Evolutionary conservation across 768 basidiomycete genomes (phyloP), one percentile per base, ranked within the genome.

Genomic region (Auricularia cornea): DNA sequence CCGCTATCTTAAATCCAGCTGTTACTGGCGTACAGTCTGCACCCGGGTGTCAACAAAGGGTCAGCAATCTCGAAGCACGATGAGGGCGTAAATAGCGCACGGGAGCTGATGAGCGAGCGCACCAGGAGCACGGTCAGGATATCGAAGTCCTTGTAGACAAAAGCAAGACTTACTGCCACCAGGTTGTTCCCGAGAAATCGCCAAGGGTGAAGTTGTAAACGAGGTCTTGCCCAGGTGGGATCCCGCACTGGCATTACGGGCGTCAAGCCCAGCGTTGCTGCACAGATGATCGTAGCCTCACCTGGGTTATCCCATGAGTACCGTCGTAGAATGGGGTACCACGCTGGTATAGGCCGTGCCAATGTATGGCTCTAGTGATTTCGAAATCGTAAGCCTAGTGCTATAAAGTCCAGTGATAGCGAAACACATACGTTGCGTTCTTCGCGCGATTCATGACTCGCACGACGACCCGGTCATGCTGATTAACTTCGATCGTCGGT

Each of bases 321-420:
- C 82, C 82, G 60, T 83, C 82, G 67, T 78, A 81, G 65, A 74
- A 81, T 62, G 78, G 77, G 1, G 82, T 82, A 33, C 77, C 73
- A 61, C 80, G 79, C 66, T 77, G 80, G 40, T 73, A 69, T 60
- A 75, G 64, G 16, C 74, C 73, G 26, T 75, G 75, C 73, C 71
- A 77, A 30, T 75, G 77, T 18, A 76, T 76, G 6, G 73, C 68
- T 8, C 70, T 74, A 26, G 3, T 59, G 54, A 35, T 8, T 14
- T 18, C 10, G 28, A 51, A 59, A n/a, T n/a, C n/a, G n/a, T n/a
- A n/a, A n/a, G n/a, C n/a, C n/a, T n/a, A n/a, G n/a, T n/a, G n/a
- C n/a, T n/a, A n/a, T n/a, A n/a, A n/a, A n/a, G n/a, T n/a, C n/a
- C n/a, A n/a, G n/a, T n/a, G n/a, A n/a, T n/a, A n/a, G n/a, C n/a